Evolutionary conservation across 176 grass and related monocot species (phyloP).

Genomic region (Carex parvula): DNA sequence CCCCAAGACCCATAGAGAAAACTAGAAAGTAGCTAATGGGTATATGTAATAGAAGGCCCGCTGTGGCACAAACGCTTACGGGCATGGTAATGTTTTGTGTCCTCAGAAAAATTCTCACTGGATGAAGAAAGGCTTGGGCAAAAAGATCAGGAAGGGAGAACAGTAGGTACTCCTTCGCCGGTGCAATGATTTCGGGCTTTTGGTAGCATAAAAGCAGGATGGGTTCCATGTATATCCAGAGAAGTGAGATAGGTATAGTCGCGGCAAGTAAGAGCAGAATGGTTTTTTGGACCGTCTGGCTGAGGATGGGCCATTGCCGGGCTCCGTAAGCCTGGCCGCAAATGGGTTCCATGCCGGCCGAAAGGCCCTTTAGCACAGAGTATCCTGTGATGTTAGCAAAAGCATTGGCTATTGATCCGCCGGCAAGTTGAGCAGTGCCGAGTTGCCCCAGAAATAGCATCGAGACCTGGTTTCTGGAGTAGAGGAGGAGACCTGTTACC

Average conservation of each 20-base stretch:
- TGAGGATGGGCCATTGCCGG: conserved; percentile 41
- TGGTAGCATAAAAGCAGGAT: conserved; percentile 65
- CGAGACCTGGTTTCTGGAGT: conserved; percentile 37
- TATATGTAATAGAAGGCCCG: conserved; percentile 50
- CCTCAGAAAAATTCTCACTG: conserved; percentile 70
- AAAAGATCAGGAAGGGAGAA: conserved; percentile 74
- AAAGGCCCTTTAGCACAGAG: conserved; percentile 48
- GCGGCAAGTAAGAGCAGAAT: conserved; percentile 58
- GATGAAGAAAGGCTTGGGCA: conserved; percentile 74
- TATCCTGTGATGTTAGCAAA: conserved; percentile 56
- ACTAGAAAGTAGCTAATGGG: conserved; percentile 69
- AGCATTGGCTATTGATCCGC: conserved; percentile 44
- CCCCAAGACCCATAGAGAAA: conserved; percentile 39
- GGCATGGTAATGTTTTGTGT: conserved; percentile 71
- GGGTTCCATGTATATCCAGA: conserved; percentile 67
- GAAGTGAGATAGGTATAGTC: conserved; percentile 49
- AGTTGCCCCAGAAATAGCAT: conserved; percentile 43
- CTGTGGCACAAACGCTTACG: conserved; percentile 57
- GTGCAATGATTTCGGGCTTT: conserved; percentile 62
- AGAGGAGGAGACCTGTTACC: conserved; percentile 37
- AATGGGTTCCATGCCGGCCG: conserved; percentile 49
- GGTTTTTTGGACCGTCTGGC: conserved; percentile 55
- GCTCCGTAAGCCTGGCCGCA: conserved; percentile 61
- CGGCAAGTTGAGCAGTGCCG: conserved; percentile 40
- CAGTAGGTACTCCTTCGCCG: conserved; percentile 65